A percentile compares a stretch with the other conserved stretches of the same genome.
These are phyloP conservation scores for Leccinum disarticulatum DNA, from an alignment of 768 basidiomycete species.

Conservation along the genomic window DNA sequence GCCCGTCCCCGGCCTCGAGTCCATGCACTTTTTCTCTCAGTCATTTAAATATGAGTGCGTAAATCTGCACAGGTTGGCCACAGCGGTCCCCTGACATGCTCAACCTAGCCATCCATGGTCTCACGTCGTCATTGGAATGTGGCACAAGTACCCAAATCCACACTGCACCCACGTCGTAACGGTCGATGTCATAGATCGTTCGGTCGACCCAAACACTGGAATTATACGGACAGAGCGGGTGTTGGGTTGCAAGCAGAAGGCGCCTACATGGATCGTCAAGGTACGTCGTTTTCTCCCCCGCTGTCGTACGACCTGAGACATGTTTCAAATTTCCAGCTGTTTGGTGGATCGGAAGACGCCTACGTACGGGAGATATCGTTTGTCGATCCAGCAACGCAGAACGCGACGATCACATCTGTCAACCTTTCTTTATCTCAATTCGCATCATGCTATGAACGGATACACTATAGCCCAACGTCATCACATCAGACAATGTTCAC, in stretches of 20 bases:
- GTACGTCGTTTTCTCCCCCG: constrained; percentile 44
- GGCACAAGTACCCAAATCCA: constrained; percentile 95
- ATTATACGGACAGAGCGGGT: constrained; percentile 90
- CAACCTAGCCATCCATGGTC: constrained; percentile 77
- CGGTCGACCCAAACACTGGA: constrained; percentile 79
- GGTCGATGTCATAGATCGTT: constrained; percentile 83
- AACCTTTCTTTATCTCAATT: constrained; percentile 96
- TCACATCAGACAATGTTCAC: constrained; percentile 65
- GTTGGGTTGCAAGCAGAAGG: constrained; percentile 88
- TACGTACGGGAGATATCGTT: constrained; percentile 95
- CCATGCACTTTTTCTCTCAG: constrained; percentile 88
- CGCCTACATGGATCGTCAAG: constrained; percentile 91
- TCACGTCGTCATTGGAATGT: constrained; percentile 90
- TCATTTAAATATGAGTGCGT: constrained; percentile 82
- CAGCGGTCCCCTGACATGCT: constrained; percentile 3
- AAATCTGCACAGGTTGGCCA: not conserved
- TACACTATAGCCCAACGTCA: constrained; percentile 78
- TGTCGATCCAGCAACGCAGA: constrained; percentile 79
- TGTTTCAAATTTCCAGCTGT: constrained; percentile 49
- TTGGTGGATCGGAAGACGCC: constrained; percentile 91
- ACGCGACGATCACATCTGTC: constrained; percentile 83
- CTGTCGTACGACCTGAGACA: constrained; percentile 6
- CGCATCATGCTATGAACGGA: constrained; percentile 87
- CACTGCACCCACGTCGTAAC: constrained; percentile 87
- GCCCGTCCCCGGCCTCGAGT: constrained; percentile 24